Base-by-base conservation (phyloP, 306 rosid genomes). In the Cucumis sativus region DNA sequence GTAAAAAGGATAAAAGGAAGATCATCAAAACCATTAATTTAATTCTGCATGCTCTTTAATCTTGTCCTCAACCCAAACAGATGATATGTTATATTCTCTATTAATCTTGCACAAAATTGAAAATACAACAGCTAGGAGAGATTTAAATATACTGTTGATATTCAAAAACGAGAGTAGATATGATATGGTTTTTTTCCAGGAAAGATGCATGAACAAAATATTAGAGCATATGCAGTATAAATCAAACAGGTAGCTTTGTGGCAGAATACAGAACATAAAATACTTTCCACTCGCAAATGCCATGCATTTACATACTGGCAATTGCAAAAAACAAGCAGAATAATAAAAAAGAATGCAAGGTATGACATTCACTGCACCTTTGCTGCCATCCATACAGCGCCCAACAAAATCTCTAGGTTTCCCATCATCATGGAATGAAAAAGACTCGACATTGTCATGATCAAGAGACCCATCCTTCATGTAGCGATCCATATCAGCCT, bases 401-500 rank as follows among this genome's bases (percentile, higher is more conserved):
- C 93, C 93, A 69, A 89, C 98, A 39, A 88, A 80, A 82, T 95
- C 99, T 88, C 98, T 87, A 69, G 97, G 97, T 76, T 92, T 98
- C 21, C 90, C 66, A 85, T 96, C 99, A 82, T 96, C 99, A 84
- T 87, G 99, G 80, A 98, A 92, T 87, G 92, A 92, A 85, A 96
- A 96, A 83, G 97, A 91, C 88, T 96, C 99, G 0, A 96, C 99
- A 75, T 96, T 96, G 64, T 96, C 99, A 73, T 21, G 21, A 68
- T 96, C 99, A 58, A 93, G 96, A 41, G 97, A 88, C 63, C 96
- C 97, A 81, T 96, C 99, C 79, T 96, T 98, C 58, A 92, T 98
- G 66, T 89, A 92, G 75, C 97, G 97, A 71, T 92, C 99, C 87
- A 95, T 91, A 77, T 96, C 97, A 91, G 93, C 98, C 99, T 96